Base-by-base conservation (phyloP, 768 basidiomycete genomes). In the Mycena vitilis region DNA sequence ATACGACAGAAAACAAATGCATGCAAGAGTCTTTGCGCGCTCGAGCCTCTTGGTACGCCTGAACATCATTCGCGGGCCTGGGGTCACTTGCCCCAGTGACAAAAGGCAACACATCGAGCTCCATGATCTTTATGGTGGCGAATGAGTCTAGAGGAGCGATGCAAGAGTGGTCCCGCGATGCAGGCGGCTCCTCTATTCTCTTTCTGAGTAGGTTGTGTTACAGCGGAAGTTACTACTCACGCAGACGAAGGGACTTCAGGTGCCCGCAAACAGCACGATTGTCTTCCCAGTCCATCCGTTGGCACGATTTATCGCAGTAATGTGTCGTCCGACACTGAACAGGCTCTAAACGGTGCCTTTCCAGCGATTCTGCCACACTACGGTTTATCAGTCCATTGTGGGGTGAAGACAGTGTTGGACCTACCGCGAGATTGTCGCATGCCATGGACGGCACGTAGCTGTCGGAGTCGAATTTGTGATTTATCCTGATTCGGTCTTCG, bases 391-490 rank as follows among this genome's bases (percentile, higher is more conserved):
- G 44, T 30, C 30, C 30, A 30, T 30, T 30, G 30, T 30, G 2
- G 5, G 30, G 30, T 30, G 30, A 30, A 5, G 30, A 30, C 30
- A 30, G 30, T 3, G 30, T 30, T 30, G 5, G 20, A 25, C 22
- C 13, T 37, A 60, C 59, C 45, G 36, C 59, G 34, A 60, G 59
- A 22, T 60, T 48, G 22, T 60, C 59, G 15, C 59, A 60, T 5
- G 48, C 59, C 45, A 13, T 10, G 23, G 25, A 40, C 1, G 42
- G 16, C 40, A 44, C 42, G 22, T 44, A 45, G 12, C 38, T 23
- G 15, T 42, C n/a, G 4, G 42, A 25, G 25, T 57, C 40, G 20
- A 44, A 44, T 1, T 30, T 1, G 1, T 20, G 1, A 15, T 44
- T 57, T 5, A 44, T 2, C 40, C 22, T 13, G 11, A 57, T 3